Percentiles rank a stretch among this genome's conserved stretches.
These are phyloP conservation scores for Termitomyces sp. DNA, from an alignment of 768 basidiomycete genomes.

Conservation along the genomic window DNA sequence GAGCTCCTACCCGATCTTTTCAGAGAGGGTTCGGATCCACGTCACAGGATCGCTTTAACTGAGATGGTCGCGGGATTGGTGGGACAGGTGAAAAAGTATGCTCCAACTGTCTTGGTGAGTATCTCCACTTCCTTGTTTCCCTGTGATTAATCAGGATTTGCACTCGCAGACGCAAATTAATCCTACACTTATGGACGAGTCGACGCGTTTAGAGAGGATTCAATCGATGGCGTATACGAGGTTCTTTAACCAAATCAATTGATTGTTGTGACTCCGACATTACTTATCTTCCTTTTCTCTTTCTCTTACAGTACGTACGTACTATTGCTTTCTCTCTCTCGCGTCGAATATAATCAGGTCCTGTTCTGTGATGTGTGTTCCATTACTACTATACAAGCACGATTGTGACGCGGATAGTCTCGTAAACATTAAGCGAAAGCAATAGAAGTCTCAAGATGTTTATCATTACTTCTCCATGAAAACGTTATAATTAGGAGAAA, in stretches of 20 bases:
- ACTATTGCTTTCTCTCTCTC: no score
- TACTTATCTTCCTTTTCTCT: no score
- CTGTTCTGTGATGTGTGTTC: no score
- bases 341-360: no score
- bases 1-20: slow-evolving; percentile 65
- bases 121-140: background rate
- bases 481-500: no score
- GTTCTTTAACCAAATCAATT: slow-evolving; percentile 54
- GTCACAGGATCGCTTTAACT: slow-evolving; percentile 65
- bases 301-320: no score
- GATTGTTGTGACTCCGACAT: background rate
- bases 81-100: slow-evolving; percentile 50
- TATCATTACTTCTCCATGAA: no score
- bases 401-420: no score
- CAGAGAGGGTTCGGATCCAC: slow-evolving; percentile 47
- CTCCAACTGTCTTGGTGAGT: slow-evolving; percentile 59
- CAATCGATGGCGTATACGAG: slow-evolving; percentile 58
- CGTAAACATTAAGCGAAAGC: no score
- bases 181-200: slow-evolving; percentile 45
- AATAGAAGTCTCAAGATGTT: no score
- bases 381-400: no score
- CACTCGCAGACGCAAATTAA: slow-evolving; percentile 37
- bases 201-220: slow-evolving; percentile 57
- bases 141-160: slow-evolving; percentile 18
- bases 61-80: slow-evolving; percentile 70